Evolutionary conservation across 1,284 basidiomycete species (phyloP).

Genomic region (Leccinum fallax): DNA sequence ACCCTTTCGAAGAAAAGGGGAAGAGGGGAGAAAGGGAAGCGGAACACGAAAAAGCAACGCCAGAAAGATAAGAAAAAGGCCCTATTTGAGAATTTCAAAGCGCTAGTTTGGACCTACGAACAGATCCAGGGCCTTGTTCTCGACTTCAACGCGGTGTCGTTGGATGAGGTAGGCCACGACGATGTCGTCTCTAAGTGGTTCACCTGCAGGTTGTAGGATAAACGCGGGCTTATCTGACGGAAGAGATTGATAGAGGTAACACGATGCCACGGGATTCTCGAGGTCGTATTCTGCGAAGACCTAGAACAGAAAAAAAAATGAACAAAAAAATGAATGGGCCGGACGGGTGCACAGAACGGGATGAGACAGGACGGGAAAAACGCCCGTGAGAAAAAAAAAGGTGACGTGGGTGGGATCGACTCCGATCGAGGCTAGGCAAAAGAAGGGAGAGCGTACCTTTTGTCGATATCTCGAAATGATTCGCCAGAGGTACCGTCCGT

Average conservation of each 20-base stretch:
- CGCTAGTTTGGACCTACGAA: conserved; percentile 24
- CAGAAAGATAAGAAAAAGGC: neutral
- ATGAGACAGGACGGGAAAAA: neutral
- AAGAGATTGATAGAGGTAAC: conserved; percentile 16
- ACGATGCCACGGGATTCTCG: conserved; percentile 27
- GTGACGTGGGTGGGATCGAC: neutral
- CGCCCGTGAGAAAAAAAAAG: conserved; percentile 1
- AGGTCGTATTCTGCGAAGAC: conserved; percentile 29
- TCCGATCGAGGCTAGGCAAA: neutral
- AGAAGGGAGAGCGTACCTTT: conserved; percentile 14
- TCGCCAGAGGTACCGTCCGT: conserved; percentile 31
- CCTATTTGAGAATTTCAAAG: neutral
- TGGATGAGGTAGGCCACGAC: conserved; percentile 33
- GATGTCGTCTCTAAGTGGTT: conserved; percentile 33
- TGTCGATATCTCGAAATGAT: conserved; percentile 23
- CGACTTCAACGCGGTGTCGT: conserved; percentile 27
- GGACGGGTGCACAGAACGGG: neutral
- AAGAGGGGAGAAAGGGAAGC: neutral
- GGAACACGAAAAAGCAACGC: neutral
- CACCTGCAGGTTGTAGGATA: conserved; percentile 24
- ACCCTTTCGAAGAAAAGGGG: neutral
- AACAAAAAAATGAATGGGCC: neutral
- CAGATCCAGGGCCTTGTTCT: conserved; percentile 28
- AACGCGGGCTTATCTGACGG: conserved; percentile 22
- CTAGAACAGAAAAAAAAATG: conserved; percentile 6